phyloP scores from a whole-genome alignment of 352 stramenopile species.

The Pythium sp. region DNA sequence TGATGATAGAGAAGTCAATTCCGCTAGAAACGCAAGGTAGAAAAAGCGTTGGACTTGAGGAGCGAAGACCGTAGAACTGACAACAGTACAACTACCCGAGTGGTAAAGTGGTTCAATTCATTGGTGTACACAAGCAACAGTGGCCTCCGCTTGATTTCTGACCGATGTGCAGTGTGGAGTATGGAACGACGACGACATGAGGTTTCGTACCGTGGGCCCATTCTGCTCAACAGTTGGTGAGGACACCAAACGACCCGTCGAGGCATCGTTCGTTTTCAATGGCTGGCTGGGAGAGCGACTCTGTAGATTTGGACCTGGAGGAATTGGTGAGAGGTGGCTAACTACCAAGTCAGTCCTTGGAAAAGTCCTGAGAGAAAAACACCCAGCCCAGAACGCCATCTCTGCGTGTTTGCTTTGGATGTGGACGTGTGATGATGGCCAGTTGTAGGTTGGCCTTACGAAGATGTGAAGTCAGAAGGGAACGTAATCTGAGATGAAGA shows the following conservation, averaged over 20 bases:
- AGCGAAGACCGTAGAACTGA: too few relatives aligned
- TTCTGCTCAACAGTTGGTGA: background rate
- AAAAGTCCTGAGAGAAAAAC: too few relatives aligned
- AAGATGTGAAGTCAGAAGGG: background rate
- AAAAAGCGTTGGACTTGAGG: too few relatives aligned
- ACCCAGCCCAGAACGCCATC: background rate
- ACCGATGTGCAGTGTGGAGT: background rate
- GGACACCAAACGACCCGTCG: background rate
- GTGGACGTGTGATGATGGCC: background rate
- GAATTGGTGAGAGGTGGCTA: too few relatives aligned
- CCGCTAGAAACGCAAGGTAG: too few relatives aligned
- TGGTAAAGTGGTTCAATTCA: background rate
- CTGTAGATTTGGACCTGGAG: background rate
- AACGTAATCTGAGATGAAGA: background rate
- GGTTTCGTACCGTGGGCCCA: background rate
- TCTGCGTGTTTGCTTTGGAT: background rate
- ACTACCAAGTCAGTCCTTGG: too few relatives aligned
- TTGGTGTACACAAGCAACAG: background rate
- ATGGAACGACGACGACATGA: background rate
- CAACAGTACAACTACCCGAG: background rate
- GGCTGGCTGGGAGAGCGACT: background rate
- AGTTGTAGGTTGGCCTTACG: background rate
- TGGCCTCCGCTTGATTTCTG: background rate
- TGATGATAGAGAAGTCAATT: background rate
- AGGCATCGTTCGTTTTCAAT: background rate